Evolutionary conservation across 352 stramenopile genomes (phyloP).

Genomic region (Phytophthora ramorum): DNA sequence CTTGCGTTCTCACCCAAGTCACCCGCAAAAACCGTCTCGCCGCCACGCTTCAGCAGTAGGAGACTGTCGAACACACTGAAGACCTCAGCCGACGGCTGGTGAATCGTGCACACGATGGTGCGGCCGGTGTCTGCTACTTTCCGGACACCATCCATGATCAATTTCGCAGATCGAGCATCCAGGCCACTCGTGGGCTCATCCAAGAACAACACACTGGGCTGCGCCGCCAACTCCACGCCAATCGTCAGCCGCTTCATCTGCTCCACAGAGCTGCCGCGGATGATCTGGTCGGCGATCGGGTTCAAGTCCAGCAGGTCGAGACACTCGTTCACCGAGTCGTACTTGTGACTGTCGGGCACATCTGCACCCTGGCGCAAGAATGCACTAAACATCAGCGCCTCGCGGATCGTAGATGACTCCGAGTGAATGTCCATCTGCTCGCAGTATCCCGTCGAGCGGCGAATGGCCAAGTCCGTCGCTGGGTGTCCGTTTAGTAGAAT

Average conservation of each 20-base stretch:
- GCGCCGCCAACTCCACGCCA: constrained; percentile 28
- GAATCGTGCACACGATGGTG: constrained; percentile 93
- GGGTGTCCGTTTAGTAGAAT: constrained; percentile 91
- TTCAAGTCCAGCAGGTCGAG: constrained; percentile 31
- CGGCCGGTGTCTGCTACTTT: constrained; percentile 80
- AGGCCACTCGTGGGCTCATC: constrained; percentile 86
- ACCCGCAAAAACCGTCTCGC: constrained; percentile 59
- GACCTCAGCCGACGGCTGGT: constrained; percentile 90
- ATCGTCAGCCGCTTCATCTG: constrained; percentile 49
- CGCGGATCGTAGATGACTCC: constrained; percentile 85
- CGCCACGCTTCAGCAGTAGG: constrained; percentile 39
- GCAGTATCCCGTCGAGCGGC: constrained; percentile 60
- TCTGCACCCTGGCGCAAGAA: constrained; percentile 37
- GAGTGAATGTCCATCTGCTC: constrained; percentile 90
- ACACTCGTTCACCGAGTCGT: constrained; percentile 35
- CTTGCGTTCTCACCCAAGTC: constrained; percentile 47
- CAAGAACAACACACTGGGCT: constrained; percentile 32
- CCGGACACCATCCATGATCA: constrained; percentile 87
- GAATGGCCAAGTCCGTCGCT: constrained; percentile 54
- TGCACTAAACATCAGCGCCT: constrained; percentile 48
- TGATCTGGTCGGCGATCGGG: constrained; percentile 36
- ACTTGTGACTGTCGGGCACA: constrained; percentile 43
- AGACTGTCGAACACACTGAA: constrained; percentile 56
- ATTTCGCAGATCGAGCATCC: constrained; percentile 86
- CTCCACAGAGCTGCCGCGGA: constrained; percentile 44